phyloP scores from a whole-genome alignment of 345 rosid genomes.

The Odontarrhena argentea region DNA sequence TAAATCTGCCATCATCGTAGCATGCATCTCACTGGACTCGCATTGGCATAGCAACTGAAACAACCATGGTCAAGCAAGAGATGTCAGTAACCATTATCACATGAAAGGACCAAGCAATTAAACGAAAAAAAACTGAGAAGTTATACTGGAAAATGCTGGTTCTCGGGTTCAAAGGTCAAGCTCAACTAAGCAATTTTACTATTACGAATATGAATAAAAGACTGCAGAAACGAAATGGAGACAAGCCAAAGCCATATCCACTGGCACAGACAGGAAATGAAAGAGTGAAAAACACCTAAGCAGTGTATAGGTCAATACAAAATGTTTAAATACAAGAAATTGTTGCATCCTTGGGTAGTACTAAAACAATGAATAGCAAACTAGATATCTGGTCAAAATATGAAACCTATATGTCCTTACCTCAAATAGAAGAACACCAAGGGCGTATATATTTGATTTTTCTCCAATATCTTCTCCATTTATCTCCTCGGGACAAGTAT shows the following conservation, averaged over 20 bases:
- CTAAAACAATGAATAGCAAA: background rate
- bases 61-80: conserved; percentile 39
- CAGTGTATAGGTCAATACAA: background rate
- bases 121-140: conserved; percentile 7
- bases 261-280: conserved; percentile 20
- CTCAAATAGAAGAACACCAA: conserved; percentile 85
- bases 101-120: conserved; percentile 11
- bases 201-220: conserved; percentile 2
- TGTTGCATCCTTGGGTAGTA: background rate
- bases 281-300: conserved; percentile 18
- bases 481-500: conserved; percentile 62
- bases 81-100: conserved; percentile 21
- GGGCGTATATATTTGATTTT: conserved; percentile 66
- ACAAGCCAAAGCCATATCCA: conserved; percentile 12
- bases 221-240: conserved; percentile 4
- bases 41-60: conserved; percentile 61
- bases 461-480: conserved; percentile 46
- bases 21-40: conserved; percentile 55
- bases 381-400: background rate
- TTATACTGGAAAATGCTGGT: background rate
- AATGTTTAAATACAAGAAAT: background rate
- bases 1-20: conserved; percentile 60
- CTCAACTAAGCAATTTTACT: background rate
- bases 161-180: conserved; percentile 23
- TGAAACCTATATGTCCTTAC: conserved; percentile 39